Percentiles rank a stretch among this genome's conserved stretches.
phyloP scores from a whole-genome alignment of 805 yeast genomes.

The Candida ovalis region DNA sequence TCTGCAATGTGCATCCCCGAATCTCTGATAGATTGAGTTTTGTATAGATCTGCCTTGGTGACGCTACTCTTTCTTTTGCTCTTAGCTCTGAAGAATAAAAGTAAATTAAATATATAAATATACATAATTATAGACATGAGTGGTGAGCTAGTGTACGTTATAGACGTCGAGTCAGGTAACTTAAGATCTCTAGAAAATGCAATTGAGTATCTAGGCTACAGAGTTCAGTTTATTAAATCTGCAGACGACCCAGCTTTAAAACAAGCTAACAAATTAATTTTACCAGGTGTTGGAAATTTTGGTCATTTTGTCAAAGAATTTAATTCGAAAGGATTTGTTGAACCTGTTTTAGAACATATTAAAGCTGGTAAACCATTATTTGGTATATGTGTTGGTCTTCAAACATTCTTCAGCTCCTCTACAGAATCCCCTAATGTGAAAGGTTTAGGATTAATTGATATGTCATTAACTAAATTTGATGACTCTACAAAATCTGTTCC shows the following conservation, averaged over 20 bases:
- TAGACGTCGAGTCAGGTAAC: conserved; percentile 94
- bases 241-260: conserved; percentile 48
- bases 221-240: conserved; percentile 56
- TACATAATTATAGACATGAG: conserved; percentile 6
- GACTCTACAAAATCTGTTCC: conserved; percentile 77
- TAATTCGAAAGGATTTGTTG: conserved; percentile 54
- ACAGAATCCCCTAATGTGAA: conserved; percentile 59
- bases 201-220: conserved; percentile 70
- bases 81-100: too few species aligned
- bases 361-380: conserved; percentile 78
- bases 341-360: conserved; percentile 65
- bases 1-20: too few species aligned
- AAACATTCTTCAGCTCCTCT: conserved; percentile 72
- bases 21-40: too few species aligned
- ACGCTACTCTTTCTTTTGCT: too few species aligned
- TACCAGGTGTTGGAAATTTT: conserved; percentile 97
- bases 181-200: conserved; percentile 87
- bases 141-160: conserved; percentile 52
- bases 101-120: too few species aligned
- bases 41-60: too few species aligned
- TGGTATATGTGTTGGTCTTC: conserved; percentile 98
- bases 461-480: conserved; percentile 59
- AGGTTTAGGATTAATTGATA: conserved; percentile 60
- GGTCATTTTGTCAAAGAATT: conserved; percentile 87
- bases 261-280: conserved; percentile 55